A percentile compares a stretch with the other conserved stretches of the same genome.
phyloP scores from a whole-genome alignment of 108 stramenopile species.

The Cyclostephanos tholiformis region DNA sequence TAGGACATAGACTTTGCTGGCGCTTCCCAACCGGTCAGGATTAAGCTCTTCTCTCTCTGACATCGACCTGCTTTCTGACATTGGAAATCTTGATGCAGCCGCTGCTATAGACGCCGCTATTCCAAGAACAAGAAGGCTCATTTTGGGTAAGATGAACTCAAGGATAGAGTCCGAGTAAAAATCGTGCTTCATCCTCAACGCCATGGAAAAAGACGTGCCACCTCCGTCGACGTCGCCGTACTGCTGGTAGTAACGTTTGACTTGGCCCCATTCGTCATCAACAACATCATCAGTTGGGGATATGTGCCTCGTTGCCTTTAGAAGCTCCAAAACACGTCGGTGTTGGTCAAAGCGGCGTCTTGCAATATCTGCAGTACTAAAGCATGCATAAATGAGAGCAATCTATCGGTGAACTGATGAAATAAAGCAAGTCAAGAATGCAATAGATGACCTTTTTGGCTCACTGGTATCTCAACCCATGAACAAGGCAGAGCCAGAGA shows the following conservation, averaged over 20 bases:
- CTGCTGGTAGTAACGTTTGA: slow-evolving; percentile 58
- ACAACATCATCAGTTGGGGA: slow-evolving; percentile 34
- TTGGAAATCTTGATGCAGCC: slow-evolving; percentile 56
- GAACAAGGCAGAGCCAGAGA: slow-evolving; percentile 73
- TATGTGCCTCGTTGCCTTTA: slow-evolving; percentile 62
- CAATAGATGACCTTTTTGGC: slow-evolving; percentile 12
- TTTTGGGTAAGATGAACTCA: slow-evolving; percentile 77
- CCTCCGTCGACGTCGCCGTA: slow-evolving; percentile 79
- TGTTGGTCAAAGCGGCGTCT: slow-evolving; percentile 68
- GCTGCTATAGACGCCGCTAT: slow-evolving; percentile 49
- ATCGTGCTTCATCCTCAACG: slow-evolving; percentile 68
- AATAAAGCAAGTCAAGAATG: slow-evolving; percentile 5
- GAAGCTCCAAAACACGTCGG: slow-evolving; percentile 61
- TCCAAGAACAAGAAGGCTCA: slow-evolving; percentile 55
- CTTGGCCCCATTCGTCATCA: slow-evolving; percentile 43
- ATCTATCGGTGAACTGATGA: not conserved
- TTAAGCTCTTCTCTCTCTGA: slow-evolving; percentile 29
- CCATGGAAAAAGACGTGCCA: slow-evolving; percentile 38
- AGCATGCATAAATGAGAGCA: slow-evolving; percentile 1
- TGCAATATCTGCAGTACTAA: slow-evolving; percentile 58
- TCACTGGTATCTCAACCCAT: slow-evolving; percentile 79
- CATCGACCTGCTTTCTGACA: slow-evolving; percentile 36
- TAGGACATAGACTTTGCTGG: slow-evolving; percentile 55
- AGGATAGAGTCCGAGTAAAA: slow-evolving; percentile 62
- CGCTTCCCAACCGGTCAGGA: slow-evolving; percentile 45